These are phyloP conservation scores for Piper betle DNA, from an alignment of 164 flowering plant species.

Conservation along the genomic window DNA sequence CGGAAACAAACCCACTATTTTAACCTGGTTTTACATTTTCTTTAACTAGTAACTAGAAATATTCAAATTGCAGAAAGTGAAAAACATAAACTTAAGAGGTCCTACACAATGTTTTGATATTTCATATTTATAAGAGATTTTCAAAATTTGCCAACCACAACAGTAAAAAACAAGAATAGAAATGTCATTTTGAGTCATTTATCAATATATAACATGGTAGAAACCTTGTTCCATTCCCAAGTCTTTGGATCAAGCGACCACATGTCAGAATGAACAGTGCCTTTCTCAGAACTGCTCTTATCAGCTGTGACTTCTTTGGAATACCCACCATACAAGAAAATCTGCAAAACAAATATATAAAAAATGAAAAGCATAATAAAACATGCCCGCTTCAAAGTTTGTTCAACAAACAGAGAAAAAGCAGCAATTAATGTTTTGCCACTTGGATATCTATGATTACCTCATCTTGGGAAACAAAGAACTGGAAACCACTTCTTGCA, in stretches of 20 bases:
- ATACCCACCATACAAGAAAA: conserved; percentile 89
- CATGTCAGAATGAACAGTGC: conserved; percentile 86
- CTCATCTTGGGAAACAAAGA: conserved; percentile 90
- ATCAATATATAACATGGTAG: neutral
- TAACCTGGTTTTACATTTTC: conserved; percentile 34
- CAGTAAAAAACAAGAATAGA: neutral
- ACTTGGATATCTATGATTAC: conserved; percentile 19
- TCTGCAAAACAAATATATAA: conserved; percentile 26
- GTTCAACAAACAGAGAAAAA: neutral
- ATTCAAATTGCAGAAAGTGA: neutral
- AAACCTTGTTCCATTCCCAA: conserved; percentile 99
- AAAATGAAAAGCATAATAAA: conserved; percentile 3
- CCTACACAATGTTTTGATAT: neutral
- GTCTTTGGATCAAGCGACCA: conserved; percentile 95
- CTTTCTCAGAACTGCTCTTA: conserved; percentile 73
- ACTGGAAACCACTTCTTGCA: conserved; percentile 91
- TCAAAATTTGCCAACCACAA: neutral
- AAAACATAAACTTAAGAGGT: neutral
- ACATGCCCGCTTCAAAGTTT: neutral
- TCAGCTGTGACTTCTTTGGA: conserved; percentile 80
- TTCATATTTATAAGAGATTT: neutral
- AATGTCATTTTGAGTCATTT: no score
- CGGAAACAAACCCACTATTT: conserved; percentile 97
- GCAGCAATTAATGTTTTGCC: neutral
- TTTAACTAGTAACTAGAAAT: neutral